Evolutionary conservation across 106 monocot genomes (phyloP), one percentile per base, ranked within the genome.

Genomic region (Cymbidium sinense): DNA sequence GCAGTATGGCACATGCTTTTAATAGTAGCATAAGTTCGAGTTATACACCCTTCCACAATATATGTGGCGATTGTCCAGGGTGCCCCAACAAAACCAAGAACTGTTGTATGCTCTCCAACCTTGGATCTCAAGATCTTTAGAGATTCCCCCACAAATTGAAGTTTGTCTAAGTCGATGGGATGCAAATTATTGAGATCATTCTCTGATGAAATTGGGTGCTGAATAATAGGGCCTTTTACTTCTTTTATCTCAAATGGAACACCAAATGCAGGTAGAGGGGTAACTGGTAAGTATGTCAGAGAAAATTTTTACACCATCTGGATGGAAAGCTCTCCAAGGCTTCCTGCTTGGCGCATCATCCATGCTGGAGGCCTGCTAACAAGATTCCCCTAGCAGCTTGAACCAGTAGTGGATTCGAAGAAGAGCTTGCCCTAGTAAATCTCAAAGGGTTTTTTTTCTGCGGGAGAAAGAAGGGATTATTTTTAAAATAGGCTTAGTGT

Each of bases 21-120:
- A 79, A 98, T 92, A 23, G 70, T 92, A 34, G 85, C 84, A 77
- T 94, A 98, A 61, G 96, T 92, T 11, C 84, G 86, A 34, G 94
- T 98, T 43, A 88, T 88, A 62, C 96, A 91, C n/a, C 96, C 96
- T 87, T 98, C 96, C 58, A 94, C 88, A 76, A 98, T 88, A 83
- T 98, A 98, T 44, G 96, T 98, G 28, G 93, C 96, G 76, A 98
- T 86, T 74, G 96, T 98, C 94, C 96, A 98, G 72, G 96, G 96
- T n/a, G 94, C 91, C 2, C 96, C 96, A 69, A 94, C 93, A 90
- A 98, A 98, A 64, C 94, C 96, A 8, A 98, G 80, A 21, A 98
- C 76, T 52, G 96, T 90, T 70, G 92, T 88, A 69, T 81, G 75
- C n/a, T 89, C 91, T n/a, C 86, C 91, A 79, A 96, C 91, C 96